Evolutionary conservation across 1,139 yeast genomes (phyloP), one percentile per base, ranked within the genome.

Genomic region (Suhomyces wounanorum): DNA sequence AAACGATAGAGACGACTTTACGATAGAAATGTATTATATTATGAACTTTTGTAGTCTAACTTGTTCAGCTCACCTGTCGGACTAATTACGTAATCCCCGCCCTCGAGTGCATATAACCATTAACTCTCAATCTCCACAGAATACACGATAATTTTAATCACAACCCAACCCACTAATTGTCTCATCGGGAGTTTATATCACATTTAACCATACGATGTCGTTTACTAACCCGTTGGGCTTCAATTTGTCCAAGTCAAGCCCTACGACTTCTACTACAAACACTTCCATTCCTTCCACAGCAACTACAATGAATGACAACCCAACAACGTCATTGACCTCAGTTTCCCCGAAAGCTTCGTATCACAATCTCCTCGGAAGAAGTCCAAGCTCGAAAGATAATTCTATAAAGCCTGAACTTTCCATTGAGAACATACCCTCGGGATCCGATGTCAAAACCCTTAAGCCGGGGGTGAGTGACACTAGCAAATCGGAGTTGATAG

Each of bases 211-310:
- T 45, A 53, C 25, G 30, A 71, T 70, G 75, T 61, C 75, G 18
- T 69, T 65, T 57, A 70, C 66, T 53, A 70, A 64, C 51, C 71
- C 66, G 46, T 63, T 73, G 47, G 67, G 69, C n/a, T 75, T 75
- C 56, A 74, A 65, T 52, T 64, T 74, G 17, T 62, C 75, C 44
- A 76, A 76, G 58, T 61, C 80, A 8, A 65, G 72, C 2, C 72
- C 81, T n/a, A 76, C 81, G 2, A 76, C 80, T 1, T 74, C 79
- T 25, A 74, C 79, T 13, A 57, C 60, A 21, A 73, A 72, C 52
- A 64, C 73, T 33, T 58, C 62, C n/a, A 59, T 64, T 35, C 56
- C 58, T 41, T 47, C 54, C 31, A 26, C 52, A 28, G 43, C 52
- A n/a, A 45, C 18, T 10, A 26, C 36, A 30, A 13, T 21, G 44